Evolutionary conservation across 2,329 filamentous ascomycete species (phyloP).

Genomic region (Magnaporthiopsis incrustans): DNA sequence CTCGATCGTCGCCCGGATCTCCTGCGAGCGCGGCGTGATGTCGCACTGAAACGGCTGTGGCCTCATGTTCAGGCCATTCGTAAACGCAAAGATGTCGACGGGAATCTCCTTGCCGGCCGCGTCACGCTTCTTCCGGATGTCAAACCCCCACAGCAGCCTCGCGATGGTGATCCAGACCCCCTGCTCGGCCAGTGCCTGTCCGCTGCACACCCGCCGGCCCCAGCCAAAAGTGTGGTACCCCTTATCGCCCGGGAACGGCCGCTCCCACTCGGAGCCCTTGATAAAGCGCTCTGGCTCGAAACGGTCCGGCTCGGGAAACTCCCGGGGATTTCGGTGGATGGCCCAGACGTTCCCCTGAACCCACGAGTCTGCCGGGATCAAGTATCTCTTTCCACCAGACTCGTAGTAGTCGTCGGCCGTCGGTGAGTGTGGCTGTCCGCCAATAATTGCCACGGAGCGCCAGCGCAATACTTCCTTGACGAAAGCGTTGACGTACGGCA

Average conservation of each 20-base stretch:
- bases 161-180: conserved; percentile 51
- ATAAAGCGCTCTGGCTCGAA: conserved; percentile 35
- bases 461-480: conserved; percentile 50
- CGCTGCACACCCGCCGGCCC: conserved; percentile 45
- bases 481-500: conserved; percentile 46
- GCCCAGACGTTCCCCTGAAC: conserved; percentile 45
- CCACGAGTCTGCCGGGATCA: conserved; percentile 41
- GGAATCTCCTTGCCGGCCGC: conserved; percentile 48
- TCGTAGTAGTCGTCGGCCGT: conserved; percentile 36
- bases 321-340: conserved; percentile 36
- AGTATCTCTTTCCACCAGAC: conserved; percentile 26
- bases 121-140: conserved; percentile 41
- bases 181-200: conserved; percentile 49
- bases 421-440: conserved; percentile 40
- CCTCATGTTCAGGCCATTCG: conserved; percentile 50
- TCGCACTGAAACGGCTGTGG: conserved; percentile 46
- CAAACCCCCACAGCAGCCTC: conserved; percentile 30
- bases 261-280: conserved; percentile 25
- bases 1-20: conserved; percentile 41
- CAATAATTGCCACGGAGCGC: conserved; percentile 44
- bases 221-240: conserved; percentile 50
- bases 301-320: conserved; percentile 37
- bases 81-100: conserved; percentile 47
- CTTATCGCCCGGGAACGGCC: conserved; percentile 39
- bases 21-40: conserved; percentile 40